Conservation (phyloP, 345 rosid species). For the Melaleuca alternifolia region DNA sequence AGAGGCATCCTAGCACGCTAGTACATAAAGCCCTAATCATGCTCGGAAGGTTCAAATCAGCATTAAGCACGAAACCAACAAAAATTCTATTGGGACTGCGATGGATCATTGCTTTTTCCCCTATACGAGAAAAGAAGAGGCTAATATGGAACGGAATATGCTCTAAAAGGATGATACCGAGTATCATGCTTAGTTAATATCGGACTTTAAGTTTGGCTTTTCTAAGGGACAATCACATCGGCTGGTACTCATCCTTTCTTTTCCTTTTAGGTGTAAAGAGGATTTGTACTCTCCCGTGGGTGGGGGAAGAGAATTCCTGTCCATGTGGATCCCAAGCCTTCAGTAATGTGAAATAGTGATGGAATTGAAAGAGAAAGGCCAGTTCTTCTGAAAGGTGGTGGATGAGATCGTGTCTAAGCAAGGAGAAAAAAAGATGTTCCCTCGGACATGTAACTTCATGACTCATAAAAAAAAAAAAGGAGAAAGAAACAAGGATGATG, state of each 20-base stretch:
- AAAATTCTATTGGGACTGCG: conserved; percentile 7
- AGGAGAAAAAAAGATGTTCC: background rate
- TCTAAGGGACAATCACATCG: conserved; percentile 31
- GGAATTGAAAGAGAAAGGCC: too few species aligned
- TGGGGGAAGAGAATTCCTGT: too few species aligned
- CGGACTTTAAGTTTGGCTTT: conserved; percentile 4
- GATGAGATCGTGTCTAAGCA: too few species aligned
- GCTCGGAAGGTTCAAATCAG: background rate
- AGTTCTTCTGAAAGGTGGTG: too few species aligned
- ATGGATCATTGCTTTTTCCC: conserved; percentile 3
- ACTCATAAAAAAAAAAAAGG: background rate
- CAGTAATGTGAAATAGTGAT: too few species aligned
- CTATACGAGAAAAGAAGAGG: conserved; percentile 18
- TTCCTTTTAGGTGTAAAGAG: background rate
- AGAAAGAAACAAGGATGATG: background rate
- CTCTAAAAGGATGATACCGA: conserved; percentile 3
- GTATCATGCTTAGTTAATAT: background rate
- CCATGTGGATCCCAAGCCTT: too few species aligned
- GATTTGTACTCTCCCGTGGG: background rate
- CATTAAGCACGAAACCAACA: background rate
- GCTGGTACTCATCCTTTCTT: conserved; percentile 1
- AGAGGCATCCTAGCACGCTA: background rate
- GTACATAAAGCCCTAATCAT: background rate
- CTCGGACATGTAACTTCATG: background rate
- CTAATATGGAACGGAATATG: conserved; percentile 5